A percentile compares a stretch with the other conserved stretches of the same genome.
Conservation (phyloP, 441 rosid species). For the Sinapis alba region DNA sequence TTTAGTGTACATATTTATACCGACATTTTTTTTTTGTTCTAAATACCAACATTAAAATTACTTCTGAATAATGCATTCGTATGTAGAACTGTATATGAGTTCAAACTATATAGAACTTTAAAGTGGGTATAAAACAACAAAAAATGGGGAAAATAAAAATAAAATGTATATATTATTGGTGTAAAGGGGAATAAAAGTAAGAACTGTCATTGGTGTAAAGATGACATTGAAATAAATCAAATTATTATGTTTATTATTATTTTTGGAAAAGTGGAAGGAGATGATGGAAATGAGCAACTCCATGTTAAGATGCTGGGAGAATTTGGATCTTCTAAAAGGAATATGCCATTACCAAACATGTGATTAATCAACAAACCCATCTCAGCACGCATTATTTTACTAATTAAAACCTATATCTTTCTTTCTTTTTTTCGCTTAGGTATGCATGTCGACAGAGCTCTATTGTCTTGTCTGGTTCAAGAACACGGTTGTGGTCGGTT, state of each 20-base stretch:
- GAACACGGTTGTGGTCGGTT: slow-evolving; percentile 18
- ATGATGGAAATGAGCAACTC: slow-evolving; percentile 36
- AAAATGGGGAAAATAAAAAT: neutral
- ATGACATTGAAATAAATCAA: slow-evolving; percentile 35
- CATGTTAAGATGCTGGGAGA: slow-evolving; percentile 41
- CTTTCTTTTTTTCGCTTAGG: neutral
- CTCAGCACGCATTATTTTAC: slow-evolving; percentile 11
- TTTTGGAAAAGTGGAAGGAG: slow-evolving; percentile 27
- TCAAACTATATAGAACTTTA: neutral
- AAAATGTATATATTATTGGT: slow-evolving; percentile 17
- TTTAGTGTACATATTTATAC: neutral
- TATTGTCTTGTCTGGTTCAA: slow-evolving; percentile 26
- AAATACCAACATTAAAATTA: neutral
- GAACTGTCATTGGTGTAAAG: slow-evolving; percentile 39
- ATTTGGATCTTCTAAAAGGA: slow-evolving; percentile 42
- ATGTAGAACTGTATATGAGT: neutral
- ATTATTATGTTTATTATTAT: neutral
- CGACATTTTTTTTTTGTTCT: too few species aligned
- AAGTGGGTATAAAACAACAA: neutral
- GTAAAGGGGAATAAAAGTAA: slow-evolving; percentile 32
- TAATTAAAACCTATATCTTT: neutral
- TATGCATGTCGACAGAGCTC: slow-evolving; percentile 13
- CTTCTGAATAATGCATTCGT: neutral
- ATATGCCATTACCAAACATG: slow-evolving; percentile 45
- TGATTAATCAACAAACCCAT: slow-evolving; percentile 27